Evolutionary conservation across 73 alveolate genomes (phyloP).

Genomic region (Stentor roeselii): DNA sequence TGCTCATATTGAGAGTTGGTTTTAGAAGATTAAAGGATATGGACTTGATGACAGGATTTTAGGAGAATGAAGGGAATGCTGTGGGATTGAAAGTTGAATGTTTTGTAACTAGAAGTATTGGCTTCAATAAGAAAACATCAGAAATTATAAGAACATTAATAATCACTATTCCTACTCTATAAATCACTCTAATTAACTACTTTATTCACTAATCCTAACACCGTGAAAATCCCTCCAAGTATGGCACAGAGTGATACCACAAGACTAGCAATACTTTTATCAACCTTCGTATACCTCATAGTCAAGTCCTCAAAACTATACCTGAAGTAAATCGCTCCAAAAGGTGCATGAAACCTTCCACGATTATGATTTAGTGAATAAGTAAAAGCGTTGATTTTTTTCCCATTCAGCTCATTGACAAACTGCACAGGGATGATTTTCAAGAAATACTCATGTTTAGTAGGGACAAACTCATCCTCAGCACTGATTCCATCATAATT

Average conservation of each 20-base stretch:
- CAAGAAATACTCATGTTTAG: background rate
- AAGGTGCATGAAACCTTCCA: background rate
- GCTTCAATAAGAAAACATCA: too few species aligned
- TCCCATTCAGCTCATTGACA: background rate
- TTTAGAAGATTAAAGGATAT: too few species aligned
- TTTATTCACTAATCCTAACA: background rate
- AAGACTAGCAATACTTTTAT: background rate
- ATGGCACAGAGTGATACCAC: background rate
- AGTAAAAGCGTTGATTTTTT: background rate
- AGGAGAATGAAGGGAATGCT: background rate
- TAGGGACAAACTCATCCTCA: background rate
- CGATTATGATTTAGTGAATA: background rate
- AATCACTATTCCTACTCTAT: too few species aligned
- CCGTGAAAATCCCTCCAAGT: background rate
- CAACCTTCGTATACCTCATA: background rate
- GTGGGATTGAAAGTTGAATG: background rate
- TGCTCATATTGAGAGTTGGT: too few species aligned
- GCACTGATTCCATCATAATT: background rate
- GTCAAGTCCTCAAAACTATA: background rate
- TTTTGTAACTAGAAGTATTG: too few species aligned
- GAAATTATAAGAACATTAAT: too few species aligned
- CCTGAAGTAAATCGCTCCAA: background rate
- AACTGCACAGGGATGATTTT: constrained; percentile 5
- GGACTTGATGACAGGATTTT: background rate
- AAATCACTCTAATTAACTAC: too few species aligned